Base-by-base conservation (phyloP, 2,329 filamentous ascomycete genomes). In the Epichloe uncinata region DNA sequence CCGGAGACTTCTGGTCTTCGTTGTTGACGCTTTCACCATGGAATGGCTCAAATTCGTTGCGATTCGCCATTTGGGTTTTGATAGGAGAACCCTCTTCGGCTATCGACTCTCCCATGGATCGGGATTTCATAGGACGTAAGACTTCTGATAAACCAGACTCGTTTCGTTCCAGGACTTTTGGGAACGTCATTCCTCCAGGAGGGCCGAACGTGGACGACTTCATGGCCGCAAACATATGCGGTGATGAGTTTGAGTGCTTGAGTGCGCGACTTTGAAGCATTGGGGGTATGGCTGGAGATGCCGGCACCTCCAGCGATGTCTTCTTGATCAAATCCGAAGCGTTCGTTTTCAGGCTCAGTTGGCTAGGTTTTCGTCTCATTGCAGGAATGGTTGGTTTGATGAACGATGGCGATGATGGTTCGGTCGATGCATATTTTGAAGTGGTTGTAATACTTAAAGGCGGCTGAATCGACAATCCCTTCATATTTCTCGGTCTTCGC, bases 1-100 rank as follows among this genome's bases (percentile, higher is more conserved):
- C 85, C 15, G 86, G 85, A 0, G 85, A 85, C 67, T 90, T 90
- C 51, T 85, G 80, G 57, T 88, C 84, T 62, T 87, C 84, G 58
- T 85, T 84, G 56, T 84, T 83, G 58, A 82, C 79, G n/a, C 78
- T 78, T 53, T 85, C 81, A 47, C 73, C 81, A 47, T 73, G 80
- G 56, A 74, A 80, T 4, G 78, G 74, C 58, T 84, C 80, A 42
- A 57, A 56, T 13, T 67, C 73, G 8, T 71, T 70, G 50, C 78
- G 71, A 52, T 75, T 79, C n/a, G 81, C 78, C 56, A 83, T 70
- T 57, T 84, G 80, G 4, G 78, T 71, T 52, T 70, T 72, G 47
- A 82, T 81, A 3, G 78, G 75, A 3, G 77, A 79, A 15, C 74
- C 71, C 58, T 79, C 76, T 53, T 81, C 76, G 7, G 67, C 63